These are phyloP conservation scores for Colletotrichum karsti DNA, from an alignment of 2,329 filamentous ascomycete genomes.

Conservation along the genomic window DNA sequence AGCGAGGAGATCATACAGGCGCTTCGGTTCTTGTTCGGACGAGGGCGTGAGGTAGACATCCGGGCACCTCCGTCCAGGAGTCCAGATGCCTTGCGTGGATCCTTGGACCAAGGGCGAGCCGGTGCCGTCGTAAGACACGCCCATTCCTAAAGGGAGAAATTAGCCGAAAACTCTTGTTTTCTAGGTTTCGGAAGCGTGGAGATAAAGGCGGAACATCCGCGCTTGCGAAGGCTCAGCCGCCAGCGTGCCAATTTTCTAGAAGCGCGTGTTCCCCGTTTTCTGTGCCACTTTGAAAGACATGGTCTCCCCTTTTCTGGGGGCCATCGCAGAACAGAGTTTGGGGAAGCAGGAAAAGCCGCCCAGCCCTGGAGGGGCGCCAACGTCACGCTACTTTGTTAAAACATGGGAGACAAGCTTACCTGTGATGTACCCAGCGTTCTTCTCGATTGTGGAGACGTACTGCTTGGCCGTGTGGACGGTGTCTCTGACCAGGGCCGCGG, in stretches of 20 bases:
- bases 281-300: background rate
- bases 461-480: constrained; percentile 51
- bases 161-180: background rate
- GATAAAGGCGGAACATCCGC: background rate
- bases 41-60: constrained; percentile 39
- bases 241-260: background rate
- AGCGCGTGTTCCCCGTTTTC: background rate
- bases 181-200: background rate
- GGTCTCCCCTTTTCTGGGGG: background rate
- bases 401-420: constrained; percentile 36
- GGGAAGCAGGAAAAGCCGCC: background rate
- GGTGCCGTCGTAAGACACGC: constrained; percentile 47
- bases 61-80: constrained; percentile 46
- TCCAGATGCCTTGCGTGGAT: constrained; percentile 45
- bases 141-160: constrained; percentile 42
- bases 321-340: constrained; percentile 5
- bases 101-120: constrained; percentile 43
- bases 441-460: constrained; percentile 56
- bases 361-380: background rate
- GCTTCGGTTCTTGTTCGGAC: constrained; percentile 25
- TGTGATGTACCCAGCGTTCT: constrained; percentile 57
- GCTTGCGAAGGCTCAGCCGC: too few species aligned
- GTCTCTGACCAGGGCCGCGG: constrained; percentile 53
- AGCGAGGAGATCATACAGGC: constrained; percentile 40
- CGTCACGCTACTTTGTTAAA: background rate